Base-by-base conservation (phyloP, 129 eudicot species). In the Flaveria sonorensis region DNA sequence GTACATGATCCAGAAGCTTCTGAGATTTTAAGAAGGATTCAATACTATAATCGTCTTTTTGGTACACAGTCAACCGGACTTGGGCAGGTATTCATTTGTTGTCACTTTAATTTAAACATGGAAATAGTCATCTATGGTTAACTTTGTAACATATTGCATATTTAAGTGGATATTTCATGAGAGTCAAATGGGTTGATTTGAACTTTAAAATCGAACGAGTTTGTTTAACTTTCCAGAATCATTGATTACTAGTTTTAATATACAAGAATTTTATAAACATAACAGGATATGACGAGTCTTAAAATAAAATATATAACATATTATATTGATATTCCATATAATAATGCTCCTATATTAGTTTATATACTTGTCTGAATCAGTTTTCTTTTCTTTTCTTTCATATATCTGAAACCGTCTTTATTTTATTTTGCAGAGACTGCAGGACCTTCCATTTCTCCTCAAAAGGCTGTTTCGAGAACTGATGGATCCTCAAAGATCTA, bases 361-460 rank as follows among this genome's bases (percentile, higher is more conserved):
- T 21, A 9, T 10, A 23, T 39, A 59, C 6, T 59, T 60, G 66
- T 60, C 7, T 36, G 6, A 36, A 36, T 36, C 40, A 36, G 1
- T 36, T 36, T 60, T 26, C 1, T 61, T 26, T 30, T 12, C 67
- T 61, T 23, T 7, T 61, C 7, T 26, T 24, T 5, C 6, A 61
- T 26, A 28, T 28, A 28, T 43, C 28, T 51, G 75, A 77, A 16
- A n/a, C 21, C 3, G 43, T 70, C 30, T 12, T 12, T 28, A 4
- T 28, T 16, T 81, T 39, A 76, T 71, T 70, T 75, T 85, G 74
- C 96, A 95, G 99, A 92, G 87, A 86, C 52, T 91, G 80, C 90
- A 87, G 77, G 99, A 92, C 84, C 97, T 95, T 77, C 99, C 97
- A 8, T 95, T 95, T 86, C 94, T 92, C 48, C 89, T 91, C 68